Conservation (phyloP, 2,329 filamentous ascomycete genomes). For the Paramyrothecium sp. region DNA sequence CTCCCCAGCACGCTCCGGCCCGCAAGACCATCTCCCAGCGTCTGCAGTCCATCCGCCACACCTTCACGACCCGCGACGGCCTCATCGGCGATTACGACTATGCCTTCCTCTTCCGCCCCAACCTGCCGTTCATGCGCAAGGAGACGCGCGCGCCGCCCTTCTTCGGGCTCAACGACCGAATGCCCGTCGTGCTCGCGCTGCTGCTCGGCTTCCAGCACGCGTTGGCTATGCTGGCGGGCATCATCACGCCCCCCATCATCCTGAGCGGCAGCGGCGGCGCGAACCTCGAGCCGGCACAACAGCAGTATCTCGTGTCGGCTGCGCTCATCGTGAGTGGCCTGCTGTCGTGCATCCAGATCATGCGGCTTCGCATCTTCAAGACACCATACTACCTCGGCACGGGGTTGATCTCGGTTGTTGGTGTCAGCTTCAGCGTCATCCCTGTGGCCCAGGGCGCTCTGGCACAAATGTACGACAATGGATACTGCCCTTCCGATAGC, state of each 20-base stretch:
- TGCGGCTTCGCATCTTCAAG: constrained; percentile 48
- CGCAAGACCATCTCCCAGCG: constrained; percentile 26
- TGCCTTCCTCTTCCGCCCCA: constrained; percentile 78
- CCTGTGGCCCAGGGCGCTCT: constrained; percentile 62
- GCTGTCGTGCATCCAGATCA: constrained; percentile 74
- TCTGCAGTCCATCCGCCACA: constrained; percentile 26
- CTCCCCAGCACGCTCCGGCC: constrained; percentile 33
- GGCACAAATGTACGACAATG: constrained; percentile 74
- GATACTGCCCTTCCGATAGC: constrained; percentile 59
- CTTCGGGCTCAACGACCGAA: constrained; percentile 77
- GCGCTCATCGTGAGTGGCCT: constrained; percentile 77
- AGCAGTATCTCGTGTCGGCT: constrained; percentile 78
- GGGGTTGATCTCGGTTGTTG: constrained; percentile 76
- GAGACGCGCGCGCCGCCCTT: constrained; percentile 60
- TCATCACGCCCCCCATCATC: constrained; percentile 78
- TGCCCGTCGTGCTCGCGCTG: constrained; percentile 72
- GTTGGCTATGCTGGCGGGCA: constrained; percentile 71
- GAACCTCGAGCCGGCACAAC: constrained; percentile 57
- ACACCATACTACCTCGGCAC: constrained; percentile 70
- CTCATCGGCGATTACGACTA: constrained; percentile 88
- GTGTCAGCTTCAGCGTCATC: constrained; percentile 40
- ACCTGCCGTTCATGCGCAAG: constrained; percentile 76
- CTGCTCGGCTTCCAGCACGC: constrained; percentile 79
- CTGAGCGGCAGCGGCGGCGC: constrained; percentile 61
- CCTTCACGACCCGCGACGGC: constrained; percentile 63